phyloP scores from a whole-genome alignment of 768 basidiomycete genomes.

The Cytidiella melzeri region DNA sequence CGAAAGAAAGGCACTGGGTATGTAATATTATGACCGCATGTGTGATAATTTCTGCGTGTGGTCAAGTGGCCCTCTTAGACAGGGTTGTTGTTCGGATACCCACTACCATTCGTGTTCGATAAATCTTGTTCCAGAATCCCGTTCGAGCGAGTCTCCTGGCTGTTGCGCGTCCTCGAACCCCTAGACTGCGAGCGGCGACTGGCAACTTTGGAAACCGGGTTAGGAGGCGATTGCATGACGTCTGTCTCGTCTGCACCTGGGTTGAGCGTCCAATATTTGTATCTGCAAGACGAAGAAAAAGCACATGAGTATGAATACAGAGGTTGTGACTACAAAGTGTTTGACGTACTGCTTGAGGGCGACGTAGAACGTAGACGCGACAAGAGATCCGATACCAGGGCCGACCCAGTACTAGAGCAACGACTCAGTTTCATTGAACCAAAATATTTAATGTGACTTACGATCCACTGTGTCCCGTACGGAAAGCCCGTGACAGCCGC shows the following conservation, averaged over 20 bases:
- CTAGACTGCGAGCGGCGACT: neutral
- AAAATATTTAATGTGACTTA: too few species aligned
- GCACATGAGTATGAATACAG: neutral
- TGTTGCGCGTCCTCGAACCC: conserved; percentile 2
- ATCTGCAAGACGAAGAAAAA: conserved; percentile 24
- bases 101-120: too few species aligned
- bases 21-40: too few species aligned
- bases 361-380: conserved; percentile 52
- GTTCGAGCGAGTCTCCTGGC: neutral
- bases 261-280: conserved; percentile 49
- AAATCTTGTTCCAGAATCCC: conserved; percentile 1
- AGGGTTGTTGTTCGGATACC: too few species aligned
- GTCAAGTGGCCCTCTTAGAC: too few species aligned
- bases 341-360: conserved; percentile 44
- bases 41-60: too few species aligned
- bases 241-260: conserved; percentile 41
- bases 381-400: conserved; percentile 57
- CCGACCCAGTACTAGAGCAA: conserved; percentile 60
- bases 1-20: too few species aligned
- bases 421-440: conserved; percentile 5
- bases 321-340: neutral
- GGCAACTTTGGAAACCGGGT: conserved; percentile 24
- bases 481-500: conserved; percentile 61
- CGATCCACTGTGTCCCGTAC: conserved; percentile 51
- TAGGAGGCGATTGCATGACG: conserved; percentile 34